Conservation (phyloP, 1,284 basidiomycete species). For the Trametes polyzona region DNA sequence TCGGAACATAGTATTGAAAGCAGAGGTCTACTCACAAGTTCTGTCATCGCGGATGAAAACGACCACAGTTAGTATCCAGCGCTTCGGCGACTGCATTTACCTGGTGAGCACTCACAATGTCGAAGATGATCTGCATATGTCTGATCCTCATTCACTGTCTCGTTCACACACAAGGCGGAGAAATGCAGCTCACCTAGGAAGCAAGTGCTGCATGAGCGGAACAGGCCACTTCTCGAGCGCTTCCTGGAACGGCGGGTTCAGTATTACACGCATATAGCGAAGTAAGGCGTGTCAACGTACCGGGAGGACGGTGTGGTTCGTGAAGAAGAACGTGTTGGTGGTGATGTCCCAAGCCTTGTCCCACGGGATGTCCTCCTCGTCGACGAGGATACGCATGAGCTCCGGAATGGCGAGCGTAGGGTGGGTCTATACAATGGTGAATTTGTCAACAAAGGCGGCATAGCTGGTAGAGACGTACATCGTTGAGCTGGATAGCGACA, state of each 20-base stretch:
- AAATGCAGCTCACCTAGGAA: constrained; percentile 53
- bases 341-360: constrained; percentile 85
- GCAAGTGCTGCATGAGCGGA: constrained; percentile 76
- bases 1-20: too few species aligned
- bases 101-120: constrained; percentile 62
- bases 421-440: constrained; percentile 69
- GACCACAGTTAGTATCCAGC: neutral
- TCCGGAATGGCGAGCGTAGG: constrained; percentile 94
- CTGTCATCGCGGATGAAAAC: constrained; percentile 36
- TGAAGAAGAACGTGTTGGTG: constrained; percentile 91
- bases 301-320: constrained; percentile 87
- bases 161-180: neutral
- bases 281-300: constrained; percentile 42
- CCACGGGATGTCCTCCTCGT: constrained; percentile 90
- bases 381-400: constrained; percentile 85
- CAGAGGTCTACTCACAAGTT: constrained; percentile 55
- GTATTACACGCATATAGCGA: neutral
- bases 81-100: neutral
- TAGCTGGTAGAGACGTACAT: constrained; percentile 47
- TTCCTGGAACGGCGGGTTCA: constrained; percentile 47
- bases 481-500: constrained; percentile 90
- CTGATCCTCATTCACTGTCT: constrained; percentile 30
- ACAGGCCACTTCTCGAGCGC: constrained; percentile 90
- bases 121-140: constrained; percentile 90
- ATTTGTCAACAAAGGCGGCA: neutral